Base-by-base conservation (phyloP, 345 rosid species). In the Noccaea bulbosa region DNA sequence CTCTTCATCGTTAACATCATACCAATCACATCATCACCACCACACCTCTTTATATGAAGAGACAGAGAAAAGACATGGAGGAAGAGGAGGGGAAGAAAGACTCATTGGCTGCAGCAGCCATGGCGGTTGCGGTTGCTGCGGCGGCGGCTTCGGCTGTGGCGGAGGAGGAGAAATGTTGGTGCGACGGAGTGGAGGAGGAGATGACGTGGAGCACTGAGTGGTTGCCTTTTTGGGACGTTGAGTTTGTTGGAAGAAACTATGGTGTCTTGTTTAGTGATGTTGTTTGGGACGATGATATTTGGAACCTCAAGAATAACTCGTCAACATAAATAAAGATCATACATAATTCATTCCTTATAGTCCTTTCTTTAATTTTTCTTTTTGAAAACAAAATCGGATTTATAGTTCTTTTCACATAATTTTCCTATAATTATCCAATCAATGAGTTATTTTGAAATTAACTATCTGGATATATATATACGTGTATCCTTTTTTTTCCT, bases 261-360 rank as follows among this genome's bases (percentile, higher is more conserved):
- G 47, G 40, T 57, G 67, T 65, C 3, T 67, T 83, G 75, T 82
- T 82, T 24, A 74, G 66, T 63, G 90, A 83, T 79, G 88, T 81
- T 37, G 82, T 61, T 66, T 85, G 96, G 90, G 90, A 81, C 50
- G 85, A 76, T 61, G 88, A 83, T 78, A 84, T 89, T 62, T 89
- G 92, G 92, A 84, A 87, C 82, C 69, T 89, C 77, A 81, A 74
- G 62, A 71, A 67, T 20, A 17, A 27, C 30, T 27, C 30, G 4
- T 27, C 3, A 27, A 27, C 4, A 2, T 27, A 27, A 27, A 27
- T 27, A 27, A 27, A 27, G 30, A 27, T 27, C 2, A 27, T 27
- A 27, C 30, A 27, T 72, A 63, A 52, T 69, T 27, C 75, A 78
- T 54, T 63, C 79, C 38, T 78, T 80, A 11, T 53, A 67, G 44